Evolutionary conservation across 2,329 filamentous ascomycete species (phyloP).

Genomic region (Claviceps africana): DNA sequence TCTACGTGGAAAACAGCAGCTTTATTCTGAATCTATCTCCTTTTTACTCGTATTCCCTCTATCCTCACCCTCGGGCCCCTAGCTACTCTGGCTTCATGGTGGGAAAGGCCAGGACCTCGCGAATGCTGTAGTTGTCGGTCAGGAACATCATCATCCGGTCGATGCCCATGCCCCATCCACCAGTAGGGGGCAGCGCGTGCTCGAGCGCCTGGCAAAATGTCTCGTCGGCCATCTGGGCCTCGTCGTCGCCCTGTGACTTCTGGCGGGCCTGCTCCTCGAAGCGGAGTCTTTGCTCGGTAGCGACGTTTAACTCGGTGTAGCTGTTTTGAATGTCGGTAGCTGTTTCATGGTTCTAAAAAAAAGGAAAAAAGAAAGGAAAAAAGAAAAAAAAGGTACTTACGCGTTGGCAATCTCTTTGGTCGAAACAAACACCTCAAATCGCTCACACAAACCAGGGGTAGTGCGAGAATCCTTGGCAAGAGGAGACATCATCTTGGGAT

Average conservation of each 20-base stretch:
- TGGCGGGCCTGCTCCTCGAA: constrained; percentile 84
- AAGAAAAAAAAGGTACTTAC: constrained; percentile 15
- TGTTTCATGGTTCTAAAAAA: not conserved
- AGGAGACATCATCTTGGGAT: constrained; percentile 65
- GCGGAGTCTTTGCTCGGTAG: constrained; percentile 81
- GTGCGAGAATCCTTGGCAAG: constrained; percentile 88
- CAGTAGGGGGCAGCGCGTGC: constrained; percentile 82
- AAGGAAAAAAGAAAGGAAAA: not conserved
- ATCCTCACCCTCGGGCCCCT: constrained; percentile 11
- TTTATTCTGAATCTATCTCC: too few species aligned
- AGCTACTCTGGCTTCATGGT: constrained; percentile 66
- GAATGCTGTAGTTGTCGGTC: constrained; percentile 85
- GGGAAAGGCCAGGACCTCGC: constrained; percentile 91
- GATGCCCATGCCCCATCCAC: constrained; percentile 92
- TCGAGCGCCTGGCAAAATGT: constrained; percentile 86
- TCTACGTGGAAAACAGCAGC: too few species aligned
- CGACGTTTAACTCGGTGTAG: constrained; percentile 88
- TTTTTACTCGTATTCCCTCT: not conserved
- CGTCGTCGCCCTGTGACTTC: constrained; percentile 93
- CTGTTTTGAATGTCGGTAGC: constrained; percentile 7
- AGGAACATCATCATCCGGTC: constrained; percentile 92
- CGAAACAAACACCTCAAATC: constrained; percentile 86
- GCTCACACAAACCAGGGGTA: constrained; percentile 76
- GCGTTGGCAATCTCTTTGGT: constrained; percentile 80
- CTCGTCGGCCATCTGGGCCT: constrained; percentile 92